A percentile compares a stretch with the other conserved stretches of the same genome.
Evolutionary conservation across 2,329 filamentous ascomycete genomes (phyloP).

Genomic region (Diaporthe sp.): DNA sequence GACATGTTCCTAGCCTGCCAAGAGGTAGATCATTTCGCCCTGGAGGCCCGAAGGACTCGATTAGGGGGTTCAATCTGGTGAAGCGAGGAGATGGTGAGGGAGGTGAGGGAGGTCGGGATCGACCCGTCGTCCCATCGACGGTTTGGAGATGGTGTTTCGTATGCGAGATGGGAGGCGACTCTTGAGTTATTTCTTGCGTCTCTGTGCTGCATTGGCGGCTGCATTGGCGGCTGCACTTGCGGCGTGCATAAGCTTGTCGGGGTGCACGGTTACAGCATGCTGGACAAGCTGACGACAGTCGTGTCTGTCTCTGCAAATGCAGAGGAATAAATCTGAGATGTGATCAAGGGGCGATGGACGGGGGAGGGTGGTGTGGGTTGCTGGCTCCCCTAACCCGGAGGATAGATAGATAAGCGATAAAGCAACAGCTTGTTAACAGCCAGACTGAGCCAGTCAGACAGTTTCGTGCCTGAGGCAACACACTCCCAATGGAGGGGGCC

Average conservation of each 20-base stretch:
- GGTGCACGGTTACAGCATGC: background rate
- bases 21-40: conserved; percentile 8
- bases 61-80: background rate
- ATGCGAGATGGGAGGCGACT: conserved; percentile 5
- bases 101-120: conserved; percentile 8
- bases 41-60: background rate
- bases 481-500: conserved; percentile 6
- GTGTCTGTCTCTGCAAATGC: background rate
- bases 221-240: background rate
- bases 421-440: background rate
- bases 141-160: conserved; percentile 29
- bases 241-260: background rate
- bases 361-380: background rate
- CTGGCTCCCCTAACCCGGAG: background rate
- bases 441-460: background rate
- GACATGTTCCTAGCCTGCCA: conserved; percentile 4
- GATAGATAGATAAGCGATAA: background rate
- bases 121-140: conserved; percentile 13
- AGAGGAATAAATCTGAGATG: background rate
- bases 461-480: conserved; percentile 30
- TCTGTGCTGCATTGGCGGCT: background rate
- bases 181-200: background rate
- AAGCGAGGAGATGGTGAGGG: conserved; percentile 9
- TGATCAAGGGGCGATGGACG: background rate
- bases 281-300: background rate